Evolutionary conservation across 2,329 filamentous ascomycete genomes (phyloP).

Genomic region (Penicillium olsonii): DNA sequence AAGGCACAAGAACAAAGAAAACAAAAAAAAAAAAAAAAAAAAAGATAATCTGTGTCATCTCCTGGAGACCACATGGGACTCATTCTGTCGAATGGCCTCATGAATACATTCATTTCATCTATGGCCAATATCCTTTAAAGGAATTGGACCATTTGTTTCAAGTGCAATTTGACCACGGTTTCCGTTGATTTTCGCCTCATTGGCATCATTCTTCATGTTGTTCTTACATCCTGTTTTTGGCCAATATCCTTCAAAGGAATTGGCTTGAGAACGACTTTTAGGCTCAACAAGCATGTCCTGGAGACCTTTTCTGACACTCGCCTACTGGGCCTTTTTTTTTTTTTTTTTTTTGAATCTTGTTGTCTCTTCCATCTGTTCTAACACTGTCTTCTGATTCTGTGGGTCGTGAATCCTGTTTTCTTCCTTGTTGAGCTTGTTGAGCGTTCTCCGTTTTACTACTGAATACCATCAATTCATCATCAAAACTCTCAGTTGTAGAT

Average conservation of each 20-base stretch:
- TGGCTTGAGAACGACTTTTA: too few species aligned
- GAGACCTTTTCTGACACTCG: too few species aligned
- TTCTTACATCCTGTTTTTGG: background rate
- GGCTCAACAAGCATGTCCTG: too few species aligned
- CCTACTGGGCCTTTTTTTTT: background rate
- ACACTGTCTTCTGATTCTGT: background rate
- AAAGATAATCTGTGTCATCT: background rate
- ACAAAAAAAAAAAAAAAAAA: background rate
- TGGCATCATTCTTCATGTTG: background rate
- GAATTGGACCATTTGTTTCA: background rate
- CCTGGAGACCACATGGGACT: background rate
- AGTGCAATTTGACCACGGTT: background rate
- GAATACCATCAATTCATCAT: background rate
- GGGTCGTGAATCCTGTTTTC: background rate
- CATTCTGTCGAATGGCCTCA: background rate
- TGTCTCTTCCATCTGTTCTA: background rate
- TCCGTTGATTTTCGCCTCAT: too few species aligned
- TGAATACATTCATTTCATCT: slow-evolving; percentile 6
- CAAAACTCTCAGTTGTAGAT: background rate
- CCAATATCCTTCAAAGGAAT: too few species aligned
- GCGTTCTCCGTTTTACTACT: background rate
- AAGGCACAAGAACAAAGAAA: background rate
- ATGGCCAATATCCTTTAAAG: background rate
- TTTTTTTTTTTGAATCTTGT: background rate
- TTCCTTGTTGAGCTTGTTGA: background rate